Evolutionary conservation across 768 basidiomycete genomes (phyloP).

Genomic region (Rhodosporidiobolus sp.): DNA sequence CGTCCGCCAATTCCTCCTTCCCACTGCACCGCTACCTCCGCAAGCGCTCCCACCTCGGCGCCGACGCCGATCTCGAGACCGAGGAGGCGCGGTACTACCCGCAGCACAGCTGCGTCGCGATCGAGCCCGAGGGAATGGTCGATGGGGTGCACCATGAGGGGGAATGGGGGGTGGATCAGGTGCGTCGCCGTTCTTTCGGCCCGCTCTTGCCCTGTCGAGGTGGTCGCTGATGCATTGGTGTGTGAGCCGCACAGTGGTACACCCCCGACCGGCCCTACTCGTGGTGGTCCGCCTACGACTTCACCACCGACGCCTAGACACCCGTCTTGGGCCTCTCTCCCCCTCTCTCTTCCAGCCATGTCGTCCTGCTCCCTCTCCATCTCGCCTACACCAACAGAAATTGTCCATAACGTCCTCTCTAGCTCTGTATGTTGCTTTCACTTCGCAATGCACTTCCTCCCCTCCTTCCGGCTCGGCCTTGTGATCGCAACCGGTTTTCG

Average conservation of each 20-base stretch:
- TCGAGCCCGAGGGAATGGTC: constrained; percentile 24
- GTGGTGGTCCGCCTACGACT: constrained; percentile 29
- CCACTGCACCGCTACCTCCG: neutral
- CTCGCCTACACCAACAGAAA: too few relatives aligned
- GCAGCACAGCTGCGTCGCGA: neutral
- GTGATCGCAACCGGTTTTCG: too few relatives aligned
- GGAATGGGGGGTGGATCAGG: constrained; percentile 3
- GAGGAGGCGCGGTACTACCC: neutral
- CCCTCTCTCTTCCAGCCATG: too few relatives aligned
- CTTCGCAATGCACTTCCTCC: too few relatives aligned
- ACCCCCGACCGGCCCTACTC: neutral
- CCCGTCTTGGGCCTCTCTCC: too few relatives aligned
- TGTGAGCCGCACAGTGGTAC: constrained; percentile 2
- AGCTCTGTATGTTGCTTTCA: too few relatives aligned
- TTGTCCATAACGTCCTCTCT: too few relatives aligned
- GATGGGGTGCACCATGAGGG: constrained; percentile 12
- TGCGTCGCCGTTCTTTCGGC: neutral
- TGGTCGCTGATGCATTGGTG: neutral
- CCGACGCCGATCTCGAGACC: neutral
- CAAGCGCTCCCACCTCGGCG: neutral
- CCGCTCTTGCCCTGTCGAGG: too few relatives aligned
- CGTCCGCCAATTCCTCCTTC: neutral
- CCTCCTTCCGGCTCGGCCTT: too few relatives aligned
- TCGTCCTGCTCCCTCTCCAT: too few relatives aligned
- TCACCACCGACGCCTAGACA: neutral